phyloP scores from a whole-genome alignment of 176 grass and related monocot genomes.

The Alloteropsis semialata region DNA sequence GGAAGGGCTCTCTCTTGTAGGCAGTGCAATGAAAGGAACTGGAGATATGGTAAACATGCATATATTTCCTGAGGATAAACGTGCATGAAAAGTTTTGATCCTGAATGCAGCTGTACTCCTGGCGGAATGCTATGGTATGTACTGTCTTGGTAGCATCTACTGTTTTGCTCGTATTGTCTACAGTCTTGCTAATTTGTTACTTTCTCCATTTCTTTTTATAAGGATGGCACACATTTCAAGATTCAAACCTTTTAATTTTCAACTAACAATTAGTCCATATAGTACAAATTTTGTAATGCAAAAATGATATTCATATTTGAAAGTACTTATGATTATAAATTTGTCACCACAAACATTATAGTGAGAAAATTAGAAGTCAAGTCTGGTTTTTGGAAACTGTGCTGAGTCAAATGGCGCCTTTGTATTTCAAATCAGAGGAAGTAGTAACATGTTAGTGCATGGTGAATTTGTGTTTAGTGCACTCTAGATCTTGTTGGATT shows the following conservation, averaged over 20 bases:
- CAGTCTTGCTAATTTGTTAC: neutral
- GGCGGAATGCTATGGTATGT: conserved; percentile 59
- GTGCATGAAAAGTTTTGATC: conserved; percentile 50
- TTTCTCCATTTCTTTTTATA: neutral
- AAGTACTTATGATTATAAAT: neutral
- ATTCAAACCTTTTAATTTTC: neutral
- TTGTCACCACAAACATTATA: neutral
- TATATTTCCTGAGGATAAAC: conserved; percentile 91
- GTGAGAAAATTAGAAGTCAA: neutral
- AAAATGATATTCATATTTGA: neutral
- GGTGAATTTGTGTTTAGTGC: conserved; percentile 14
- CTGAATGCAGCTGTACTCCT: conserved; percentile 34
- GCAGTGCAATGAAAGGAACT: conserved; percentile 72
- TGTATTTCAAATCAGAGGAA: too few species aligned
- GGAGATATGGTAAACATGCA: conserved; percentile 87
- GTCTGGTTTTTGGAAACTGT: neutral
- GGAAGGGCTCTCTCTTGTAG: conserved; percentile 82
- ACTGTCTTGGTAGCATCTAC: neutral
- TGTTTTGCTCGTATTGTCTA: neutral
- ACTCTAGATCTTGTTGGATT: neutral
- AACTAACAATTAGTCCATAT: neutral
- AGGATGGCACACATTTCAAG: neutral
- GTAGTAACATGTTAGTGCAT: neutral
- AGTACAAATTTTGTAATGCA: neutral
- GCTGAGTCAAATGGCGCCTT: too few species aligned